Percentiles rank a stretch among this genome's conserved stretches.
Conservation (phyloP, 2,329 filamentous ascomycete species). For the Amauroascus verrucosus region DNA sequence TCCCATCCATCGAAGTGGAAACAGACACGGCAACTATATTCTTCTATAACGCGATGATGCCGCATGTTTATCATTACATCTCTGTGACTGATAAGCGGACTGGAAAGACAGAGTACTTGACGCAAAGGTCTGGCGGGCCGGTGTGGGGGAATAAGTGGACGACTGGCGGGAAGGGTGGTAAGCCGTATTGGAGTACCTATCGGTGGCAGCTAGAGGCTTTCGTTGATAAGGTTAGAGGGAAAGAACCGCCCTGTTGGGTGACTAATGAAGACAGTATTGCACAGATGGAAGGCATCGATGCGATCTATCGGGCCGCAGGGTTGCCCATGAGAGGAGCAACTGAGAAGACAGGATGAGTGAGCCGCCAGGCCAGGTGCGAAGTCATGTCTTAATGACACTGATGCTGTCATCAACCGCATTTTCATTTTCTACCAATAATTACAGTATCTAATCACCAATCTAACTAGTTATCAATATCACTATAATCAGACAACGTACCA, state of each 20-base stretch:
- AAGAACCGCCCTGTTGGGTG: constrained; percentile 15
- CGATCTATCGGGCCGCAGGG: constrained; percentile 14
- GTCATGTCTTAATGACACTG: too few relatives aligned
- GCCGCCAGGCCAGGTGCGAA: too few relatives aligned
- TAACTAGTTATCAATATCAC: not conserved
- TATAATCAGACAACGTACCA: not conserved
- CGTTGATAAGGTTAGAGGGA: constrained; percentile 14
- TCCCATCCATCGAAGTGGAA: constrained; percentile 27
- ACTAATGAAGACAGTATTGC: constrained; percentile 12
- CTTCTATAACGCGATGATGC: constrained; percentile 29
- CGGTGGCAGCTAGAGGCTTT: constrained; percentile 17
- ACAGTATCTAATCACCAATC: not conserved
- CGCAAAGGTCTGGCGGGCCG: constrained; percentile 23
- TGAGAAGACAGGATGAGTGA: not conserved
- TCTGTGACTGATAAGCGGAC: constrained; percentile 24
- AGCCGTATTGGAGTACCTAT: constrained; percentile 16
- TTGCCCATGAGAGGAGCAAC: constrained; percentile 9
- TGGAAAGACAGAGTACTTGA: constrained; percentile 20
- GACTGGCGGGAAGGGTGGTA: constrained; percentile 22
- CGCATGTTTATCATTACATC: constrained; percentile 29
- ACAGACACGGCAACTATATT: constrained; percentile 24
- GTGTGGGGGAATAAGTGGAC: constrained; percentile 24
- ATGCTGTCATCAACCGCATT: not conserved
- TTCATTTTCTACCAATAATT: too few relatives aligned
- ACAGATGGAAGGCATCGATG: constrained; percentile 14